Conservation (phyloP, 208 protist species). For the Trypanosoma cruzi region DNA sequence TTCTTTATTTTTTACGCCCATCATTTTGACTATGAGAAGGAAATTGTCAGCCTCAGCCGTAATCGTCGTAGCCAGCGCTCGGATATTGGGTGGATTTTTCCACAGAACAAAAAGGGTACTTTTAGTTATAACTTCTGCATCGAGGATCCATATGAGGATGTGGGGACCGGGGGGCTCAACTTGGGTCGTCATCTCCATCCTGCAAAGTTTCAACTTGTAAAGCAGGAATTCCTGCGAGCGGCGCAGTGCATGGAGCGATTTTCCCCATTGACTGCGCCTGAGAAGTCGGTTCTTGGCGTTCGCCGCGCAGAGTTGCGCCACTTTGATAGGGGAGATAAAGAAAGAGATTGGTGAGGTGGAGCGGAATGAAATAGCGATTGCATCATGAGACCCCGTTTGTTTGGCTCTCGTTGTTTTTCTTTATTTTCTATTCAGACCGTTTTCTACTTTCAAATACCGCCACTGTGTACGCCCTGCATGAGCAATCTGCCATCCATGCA, state of each 20-base stretch:
- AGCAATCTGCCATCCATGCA: background rate
- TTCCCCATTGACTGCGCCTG: constrained; percentile 63
- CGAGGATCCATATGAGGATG: constrained; percentile 91
- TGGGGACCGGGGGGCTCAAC: constrained; percentile 83
- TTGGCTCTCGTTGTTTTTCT: background rate
- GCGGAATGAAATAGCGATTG: too few species aligned
- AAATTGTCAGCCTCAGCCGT: constrained; percentile 81
- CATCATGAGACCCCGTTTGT: background rate
- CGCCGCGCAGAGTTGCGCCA: constrained; percentile 55
- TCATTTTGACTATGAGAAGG: constrained; percentile 83
- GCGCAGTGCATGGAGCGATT: constrained; percentile 85
- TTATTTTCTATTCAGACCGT: background rate
- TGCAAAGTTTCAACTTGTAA: constrained; percentile 89
- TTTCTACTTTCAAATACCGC: background rate
- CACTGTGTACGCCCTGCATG: background rate
- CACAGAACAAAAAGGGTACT: constrained; percentile 74
- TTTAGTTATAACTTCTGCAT: constrained; percentile 86
- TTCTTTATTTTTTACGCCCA: constrained; percentile 89
- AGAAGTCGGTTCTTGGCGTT: constrained; percentile 86
- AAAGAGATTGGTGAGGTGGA: constrained; percentile 14
- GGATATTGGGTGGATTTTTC: constrained; percentile 83
- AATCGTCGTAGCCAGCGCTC: constrained; percentile 51
- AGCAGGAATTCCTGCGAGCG: constrained; percentile 84
- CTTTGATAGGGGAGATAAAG: constrained; percentile 27
- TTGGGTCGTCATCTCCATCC: constrained; percentile 85